phyloP scores from a whole-genome alignment of 78 protist species.

The Dictyostelium purpureum region DNA sequence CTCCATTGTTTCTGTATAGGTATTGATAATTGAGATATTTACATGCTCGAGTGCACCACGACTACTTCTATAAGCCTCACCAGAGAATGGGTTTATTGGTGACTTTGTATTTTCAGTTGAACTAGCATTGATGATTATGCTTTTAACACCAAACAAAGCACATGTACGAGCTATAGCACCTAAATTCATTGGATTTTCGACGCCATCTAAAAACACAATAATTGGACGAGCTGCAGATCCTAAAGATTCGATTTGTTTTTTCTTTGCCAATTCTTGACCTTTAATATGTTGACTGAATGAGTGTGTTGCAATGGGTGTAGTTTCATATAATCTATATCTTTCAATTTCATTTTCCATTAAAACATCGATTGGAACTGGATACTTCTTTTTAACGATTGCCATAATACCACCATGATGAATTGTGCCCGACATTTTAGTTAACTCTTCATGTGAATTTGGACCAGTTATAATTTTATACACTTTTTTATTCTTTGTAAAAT shows the following conservation, averaged over 20 bases:
- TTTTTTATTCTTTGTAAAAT: background rate
- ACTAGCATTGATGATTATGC: background rate
- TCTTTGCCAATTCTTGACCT: background rate
- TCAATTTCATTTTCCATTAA: slow-evolving; percentile 1
- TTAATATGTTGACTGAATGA: background rate
- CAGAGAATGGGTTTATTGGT: slow-evolving; percentile 26
- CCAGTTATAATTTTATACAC: background rate
- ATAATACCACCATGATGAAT: slow-evolving; percentile 59
- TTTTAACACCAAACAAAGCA: slow-evolving; percentile 54
- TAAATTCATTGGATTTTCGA: slow-evolving; percentile 49
- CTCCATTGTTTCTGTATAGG: background rate
- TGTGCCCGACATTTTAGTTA: background rate
- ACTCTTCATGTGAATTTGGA: background rate
- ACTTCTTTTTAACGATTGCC: background rate
- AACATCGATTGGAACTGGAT: background rate
- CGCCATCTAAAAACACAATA: slow-evolving; percentile 39
- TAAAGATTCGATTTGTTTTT: background rate
- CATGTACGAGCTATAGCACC: slow-evolving; percentile 40
- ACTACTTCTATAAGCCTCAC: slow-evolving; percentile 25
- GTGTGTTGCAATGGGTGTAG: background rate
- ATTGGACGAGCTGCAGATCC: slow-evolving; percentile 2
- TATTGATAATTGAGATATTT: background rate
- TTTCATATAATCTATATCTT: background rate
- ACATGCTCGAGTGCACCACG: slow-evolving; percentile 60
- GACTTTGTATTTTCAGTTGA: background rate